phyloP scores from a whole-genome alignment of 2,329 filamentous ascomycete genomes.

The Dactylellina drechsleri region DNA sequence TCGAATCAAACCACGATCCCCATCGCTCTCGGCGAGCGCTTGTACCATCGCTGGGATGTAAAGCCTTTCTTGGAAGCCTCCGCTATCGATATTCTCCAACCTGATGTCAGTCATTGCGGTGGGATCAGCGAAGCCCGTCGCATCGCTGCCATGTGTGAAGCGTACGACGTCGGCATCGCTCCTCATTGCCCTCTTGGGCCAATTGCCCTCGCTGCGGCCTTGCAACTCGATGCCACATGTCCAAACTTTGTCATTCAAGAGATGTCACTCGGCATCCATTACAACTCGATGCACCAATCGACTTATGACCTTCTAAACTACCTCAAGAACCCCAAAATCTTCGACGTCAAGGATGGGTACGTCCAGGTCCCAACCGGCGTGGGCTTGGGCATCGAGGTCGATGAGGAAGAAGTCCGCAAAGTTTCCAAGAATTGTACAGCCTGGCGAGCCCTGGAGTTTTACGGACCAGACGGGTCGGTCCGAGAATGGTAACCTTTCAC shows the following conservation, averaged over 20 bases:
- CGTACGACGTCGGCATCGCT: conserved; percentile 73
- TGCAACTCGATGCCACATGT: conserved; percentile 72
- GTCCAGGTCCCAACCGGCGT: conserved; percentile 70
- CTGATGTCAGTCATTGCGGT: conserved; percentile 76
- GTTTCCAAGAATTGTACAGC: conserved; percentile 69
- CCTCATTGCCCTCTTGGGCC: conserved; percentile 79
- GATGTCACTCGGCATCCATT: conserved; percentile 83
- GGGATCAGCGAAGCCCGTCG: conserved; percentile 77
- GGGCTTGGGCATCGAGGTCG: conserved; percentile 75
- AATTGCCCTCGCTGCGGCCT: conserved; percentile 75
- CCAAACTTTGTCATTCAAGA: conserved; percentile 79
- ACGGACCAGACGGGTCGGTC: conserved; percentile 73
- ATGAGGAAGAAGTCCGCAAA: conserved; percentile 74
- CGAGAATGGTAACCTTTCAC: conserved; percentile 71
- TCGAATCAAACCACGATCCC: conserved; percentile 70
- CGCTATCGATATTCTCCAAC: conserved; percentile 77
- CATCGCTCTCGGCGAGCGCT: conserved; percentile 76
- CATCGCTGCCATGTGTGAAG: conserved; percentile 76
- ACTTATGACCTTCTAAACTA: conserved; percentile 75
- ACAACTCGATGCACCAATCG: conserved; percentile 71
- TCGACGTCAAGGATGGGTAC: conserved; percentile 74
- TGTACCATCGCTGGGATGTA: conserved; percentile 78
- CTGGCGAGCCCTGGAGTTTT: conserved; percentile 75
- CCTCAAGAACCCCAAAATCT: conserved; percentile 72
- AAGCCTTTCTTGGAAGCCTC: conserved; percentile 75